These are phyloP conservation scores for Diplodia sapinea DNA, from an alignment of 2,329 filamentous ascomycete species.

Conservation along the genomic window DNA sequence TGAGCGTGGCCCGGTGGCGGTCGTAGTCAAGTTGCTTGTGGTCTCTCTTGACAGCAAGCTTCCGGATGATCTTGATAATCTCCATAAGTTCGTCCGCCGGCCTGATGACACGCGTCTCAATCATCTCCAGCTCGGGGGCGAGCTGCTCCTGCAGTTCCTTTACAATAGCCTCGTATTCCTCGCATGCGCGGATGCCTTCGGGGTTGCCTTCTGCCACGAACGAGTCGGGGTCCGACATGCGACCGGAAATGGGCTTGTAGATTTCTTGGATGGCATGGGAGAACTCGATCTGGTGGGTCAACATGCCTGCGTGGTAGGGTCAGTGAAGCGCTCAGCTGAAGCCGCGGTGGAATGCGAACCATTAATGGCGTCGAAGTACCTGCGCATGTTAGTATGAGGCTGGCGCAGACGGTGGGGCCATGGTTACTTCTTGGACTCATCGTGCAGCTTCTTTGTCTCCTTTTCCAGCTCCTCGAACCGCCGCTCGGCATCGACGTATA, in stretches of 20 bases:
- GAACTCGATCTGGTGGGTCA: slow-evolving; percentile 97
- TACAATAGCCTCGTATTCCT: slow-evolving; percentile 93
- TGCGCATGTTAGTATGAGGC: slow-evolving; percentile 41
- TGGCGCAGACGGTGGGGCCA: neutral
- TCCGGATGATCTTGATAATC: slow-evolving; percentile 93
- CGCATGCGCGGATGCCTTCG: slow-evolving; percentile 91
- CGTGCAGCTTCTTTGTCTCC: slow-evolving; percentile 95
- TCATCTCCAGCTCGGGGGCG: slow-evolving; percentile 94
- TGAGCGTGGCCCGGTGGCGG: slow-evolving; percentile 78
- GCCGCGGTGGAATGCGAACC: slow-evolving; percentile 51
- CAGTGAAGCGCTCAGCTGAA: slow-evolving; percentile 7
- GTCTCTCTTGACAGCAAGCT: slow-evolving; percentile 85
- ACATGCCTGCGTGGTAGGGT: slow-evolving; percentile 68
- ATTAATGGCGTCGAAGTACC: slow-evolving; percentile 95
- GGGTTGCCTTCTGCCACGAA: slow-evolving; percentile 82
- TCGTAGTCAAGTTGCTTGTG: slow-evolving; percentile 98
- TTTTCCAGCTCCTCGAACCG: slow-evolving; percentile 92
- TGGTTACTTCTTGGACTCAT: slow-evolving; percentile 82
- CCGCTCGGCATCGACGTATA: slow-evolving; percentile 93
- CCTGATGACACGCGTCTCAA: slow-evolving; percentile 86
- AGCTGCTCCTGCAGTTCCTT: slow-evolving; percentile 87
- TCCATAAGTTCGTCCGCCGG: slow-evolving; percentile 92
- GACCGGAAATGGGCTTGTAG: slow-evolving; percentile 97
- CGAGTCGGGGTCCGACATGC: slow-evolving; percentile 89
- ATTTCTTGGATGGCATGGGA: slow-evolving; percentile 94